Base-by-base conservation (phyloP, 2,329 filamentous ascomycete species). In the Nigrospora oryzae region DNA sequence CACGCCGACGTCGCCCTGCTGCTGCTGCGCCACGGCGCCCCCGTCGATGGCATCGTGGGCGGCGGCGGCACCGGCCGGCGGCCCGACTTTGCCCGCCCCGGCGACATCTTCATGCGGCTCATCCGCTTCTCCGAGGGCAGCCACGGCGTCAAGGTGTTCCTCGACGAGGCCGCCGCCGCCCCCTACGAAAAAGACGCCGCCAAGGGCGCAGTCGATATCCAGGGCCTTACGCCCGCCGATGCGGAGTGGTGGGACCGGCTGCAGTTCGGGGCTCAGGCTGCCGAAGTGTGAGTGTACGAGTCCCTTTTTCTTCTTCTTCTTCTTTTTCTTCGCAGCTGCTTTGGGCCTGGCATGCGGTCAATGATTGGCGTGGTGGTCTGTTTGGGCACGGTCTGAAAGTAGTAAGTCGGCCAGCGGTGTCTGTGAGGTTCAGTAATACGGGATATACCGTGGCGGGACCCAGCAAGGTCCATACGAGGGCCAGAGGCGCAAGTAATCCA, bases 31-130 rank as follows among this genome's bases (percentile, higher is more conserved):
- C 37, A 19, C 15, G 37, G 37, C 17, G 37, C n/a, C 13, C 76
- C 76, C 28, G 64, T 66, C 39, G 33, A 47, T 37, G 47, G 62
- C 11, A 59, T 60, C 14, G 49, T 38, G n/a, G 23, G 5, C 23
- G 5, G 2, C 23, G 5, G 5, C 23, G 23, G 5, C 23, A 4
- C 8, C 23, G 5, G 5, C 23, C 23, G 23, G 5, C 23, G 23
- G 5, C 23, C 23, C 23, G 17, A 38, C 17, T 38, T 38, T 13
- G 4, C 15, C 8, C 13, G 19, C 13, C 37, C 37, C 8, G 37
- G 4, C 13, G 19, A 10, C 17, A 23, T 23, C n/a, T 38, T 38
- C 37, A 38, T 38, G 37, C 37, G 37, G 8, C n/a, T 38, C 13
- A 19, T 38, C 17, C 37, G 37, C 14, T 38, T 38, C 17, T 23